phyloP scores from a whole-genome alignment of 495 filamentous ascomycete genomes.

The Podospora pseudoanserina region DNA sequence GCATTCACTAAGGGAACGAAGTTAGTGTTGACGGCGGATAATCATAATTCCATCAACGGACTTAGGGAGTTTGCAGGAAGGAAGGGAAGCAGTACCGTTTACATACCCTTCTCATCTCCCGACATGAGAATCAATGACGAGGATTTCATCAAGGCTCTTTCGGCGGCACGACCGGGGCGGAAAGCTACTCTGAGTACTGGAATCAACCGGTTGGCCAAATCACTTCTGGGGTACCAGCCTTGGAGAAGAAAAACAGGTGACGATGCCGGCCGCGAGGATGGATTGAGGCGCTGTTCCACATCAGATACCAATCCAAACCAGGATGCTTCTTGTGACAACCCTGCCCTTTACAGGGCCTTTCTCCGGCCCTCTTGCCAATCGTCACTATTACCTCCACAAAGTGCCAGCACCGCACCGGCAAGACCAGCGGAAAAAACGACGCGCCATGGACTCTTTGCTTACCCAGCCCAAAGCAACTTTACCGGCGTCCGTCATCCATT shows the following conservation, averaged over 20 bases:
- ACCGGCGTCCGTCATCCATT: conserved; percentile 56
- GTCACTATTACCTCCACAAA: background rate
- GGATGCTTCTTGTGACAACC: background rate
- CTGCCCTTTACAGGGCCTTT: background rate
- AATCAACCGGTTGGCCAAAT: background rate
- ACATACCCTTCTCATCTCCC: conserved; percentile 21
- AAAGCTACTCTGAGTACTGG: background rate
- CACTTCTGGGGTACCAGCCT: background rate
- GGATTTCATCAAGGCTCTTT: conserved; percentile 16
- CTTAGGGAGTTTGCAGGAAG: conserved; percentile 30
- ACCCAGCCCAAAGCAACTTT: conserved; percentile 64
- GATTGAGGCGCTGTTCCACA: too few relatives aligned
- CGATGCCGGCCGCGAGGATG: too few relatives aligned
- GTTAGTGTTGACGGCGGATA: conserved; percentile 32
- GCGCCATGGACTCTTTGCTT: conserved; percentile 50
- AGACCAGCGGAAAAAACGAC: background rate
- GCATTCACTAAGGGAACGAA: conserved; percentile 19
- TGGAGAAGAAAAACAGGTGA: background rate
- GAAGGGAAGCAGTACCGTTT: conserved; percentile 13
- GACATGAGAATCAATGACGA: conserved; percentile 20
- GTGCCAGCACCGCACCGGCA: too few relatives aligned
- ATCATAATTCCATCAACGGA: conserved; percentile 40
- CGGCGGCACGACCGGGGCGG: background rate
- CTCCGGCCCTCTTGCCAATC: background rate
- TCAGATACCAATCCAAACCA: background rate